Evolutionary conservation across 2,329 filamentous ascomycete genomes (phyloP).

Genomic region (Lachnellula subtilissima): DNA sequence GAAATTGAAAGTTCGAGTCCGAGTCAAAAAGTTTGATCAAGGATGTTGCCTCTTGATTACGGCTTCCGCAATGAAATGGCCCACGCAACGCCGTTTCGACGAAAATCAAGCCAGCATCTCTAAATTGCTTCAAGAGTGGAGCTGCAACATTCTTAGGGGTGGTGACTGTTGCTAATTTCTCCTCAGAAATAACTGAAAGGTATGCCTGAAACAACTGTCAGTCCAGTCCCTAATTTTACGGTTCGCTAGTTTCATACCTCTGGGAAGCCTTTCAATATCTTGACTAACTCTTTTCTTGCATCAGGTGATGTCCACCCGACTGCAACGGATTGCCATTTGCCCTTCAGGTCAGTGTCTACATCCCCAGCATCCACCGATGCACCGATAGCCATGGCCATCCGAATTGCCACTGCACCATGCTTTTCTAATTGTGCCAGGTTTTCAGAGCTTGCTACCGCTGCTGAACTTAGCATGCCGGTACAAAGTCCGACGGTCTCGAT

Average conservation of each 20-base stretch:
- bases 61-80: conserved; percentile 29
- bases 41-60: conserved; percentile 12
- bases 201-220: not conserved
- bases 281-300: conserved; percentile 6
- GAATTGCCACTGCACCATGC: conserved; percentile 29
- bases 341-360: not conserved
- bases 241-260: not conserved
- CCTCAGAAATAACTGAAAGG: conserved; percentile 9
- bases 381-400: conserved; percentile 9
- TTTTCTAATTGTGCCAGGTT: conserved; percentile 29
- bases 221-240: too few species aligned
- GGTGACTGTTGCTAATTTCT: conserved; percentile 35
- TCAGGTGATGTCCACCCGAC: conserved; percentile 3
- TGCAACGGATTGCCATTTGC: not conserved
- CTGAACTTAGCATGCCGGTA: conserved; percentile 36
- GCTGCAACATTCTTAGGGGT: conserved; percentile 3
- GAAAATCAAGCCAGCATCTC: conserved; percentile 25
- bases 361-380: conserved; percentile 11
- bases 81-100: conserved; percentile 32
- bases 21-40: conserved; percentile 29
- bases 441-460: conserved; percentile 32
- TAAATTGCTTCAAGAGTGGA: conserved; percentile 6
- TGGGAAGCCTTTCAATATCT: not conserved
- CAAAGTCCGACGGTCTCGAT: conserved; percentile 36
- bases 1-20: conserved; percentile 30